Conservation (phyloP, 176 grass and related monocot genomes). For the Triticum timopheevii region DNA sequence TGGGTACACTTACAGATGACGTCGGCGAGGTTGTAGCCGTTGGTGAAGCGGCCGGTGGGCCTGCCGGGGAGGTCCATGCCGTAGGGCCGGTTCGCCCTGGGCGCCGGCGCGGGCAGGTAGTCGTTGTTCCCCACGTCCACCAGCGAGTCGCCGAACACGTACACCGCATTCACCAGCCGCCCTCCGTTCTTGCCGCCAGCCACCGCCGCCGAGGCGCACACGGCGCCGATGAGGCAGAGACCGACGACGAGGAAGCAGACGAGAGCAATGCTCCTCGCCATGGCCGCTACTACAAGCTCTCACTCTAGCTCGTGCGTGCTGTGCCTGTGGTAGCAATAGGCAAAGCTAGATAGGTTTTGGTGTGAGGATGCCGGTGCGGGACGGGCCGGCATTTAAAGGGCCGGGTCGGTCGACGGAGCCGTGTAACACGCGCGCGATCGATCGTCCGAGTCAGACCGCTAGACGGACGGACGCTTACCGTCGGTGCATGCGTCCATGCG, state of each 20-base stretch:
- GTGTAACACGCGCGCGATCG: too few relatives aligned
- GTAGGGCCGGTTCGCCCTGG: neutral
- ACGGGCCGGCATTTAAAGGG: too few relatives aligned
- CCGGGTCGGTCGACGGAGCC: too few relatives aligned
- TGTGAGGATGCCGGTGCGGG: too few relatives aligned
- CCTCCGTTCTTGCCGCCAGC: neutral
- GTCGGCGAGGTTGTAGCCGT: slow-evolving; percentile 8
- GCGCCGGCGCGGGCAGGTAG: neutral
- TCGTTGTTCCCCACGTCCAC: slow-evolving; percentile 11
- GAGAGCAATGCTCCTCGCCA: neutral
- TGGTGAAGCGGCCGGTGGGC: slow-evolving; percentile 14
- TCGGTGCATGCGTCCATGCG: too few relatives aligned
- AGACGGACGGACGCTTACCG: too few relatives aligned
- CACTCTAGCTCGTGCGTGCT: too few relatives aligned
- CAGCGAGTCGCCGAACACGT: slow-evolving; percentile 22
- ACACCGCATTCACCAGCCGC: neutral
- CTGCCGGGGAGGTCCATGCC: neutral
- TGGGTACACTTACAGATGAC: neutral
- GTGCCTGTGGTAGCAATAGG: too few relatives aligned
- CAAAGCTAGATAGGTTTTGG: too few relatives aligned
- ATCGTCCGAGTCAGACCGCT: too few relatives aligned
- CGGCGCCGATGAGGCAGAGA: neutral
- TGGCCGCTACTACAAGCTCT: neutral
- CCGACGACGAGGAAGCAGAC: neutral
- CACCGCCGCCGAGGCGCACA: neutral